Evolutionary conservation across 306 rosid genomes (phyloP), one percentile per base, ranked within the genome.

Genomic region (Cajanus cajan): DNA sequence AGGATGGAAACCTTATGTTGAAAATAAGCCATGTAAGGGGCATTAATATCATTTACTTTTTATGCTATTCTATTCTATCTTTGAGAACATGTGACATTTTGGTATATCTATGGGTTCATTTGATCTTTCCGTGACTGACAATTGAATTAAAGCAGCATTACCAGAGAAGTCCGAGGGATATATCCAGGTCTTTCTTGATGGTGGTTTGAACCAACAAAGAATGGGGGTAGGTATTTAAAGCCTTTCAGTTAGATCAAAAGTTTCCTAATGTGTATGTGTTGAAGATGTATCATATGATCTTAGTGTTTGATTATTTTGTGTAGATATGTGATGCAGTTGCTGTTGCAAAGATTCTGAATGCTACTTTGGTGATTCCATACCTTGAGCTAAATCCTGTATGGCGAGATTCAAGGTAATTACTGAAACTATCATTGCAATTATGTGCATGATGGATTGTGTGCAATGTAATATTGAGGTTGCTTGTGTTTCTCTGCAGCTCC

Each of bases 261-360:
- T 40, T 59, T 76, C 70, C 31, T 76, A 8, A 18, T 11, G 22
- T 72, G 64, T 52, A 11, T 67, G 33, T 43, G 67, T 73, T 4
- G 18, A 67, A 52, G 47, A 45, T 45, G 70, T 44, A 24, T 71
- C 18, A 64, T 40, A 71, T 68, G 5, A 55, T 39, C 36, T 51
- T 6, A 76, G 74, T 74, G 52, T 81, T 79, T 37, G 37, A 39
- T 70, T 74, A 31, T 79, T 78, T 55, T 52, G 61, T 77, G 64
- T 80, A 96, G 99, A 96, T 96, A 86, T 96, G 99, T 75, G 99
- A 96, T 84, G 99, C 99, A 57, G 99, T 96, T 57, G 99, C 98
- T 40, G 90, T 93, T 52, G 98, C 99, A 12, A 96, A 91, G 87
- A 86, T 93, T 76, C 88, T 96, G 79, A 96, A 96, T 87, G 98